Percentiles rank a stretch among this genome's conserved stretches.
Conservation (phyloP, 352 stramenopile species). For the Phytopythium delawarense region DNA sequence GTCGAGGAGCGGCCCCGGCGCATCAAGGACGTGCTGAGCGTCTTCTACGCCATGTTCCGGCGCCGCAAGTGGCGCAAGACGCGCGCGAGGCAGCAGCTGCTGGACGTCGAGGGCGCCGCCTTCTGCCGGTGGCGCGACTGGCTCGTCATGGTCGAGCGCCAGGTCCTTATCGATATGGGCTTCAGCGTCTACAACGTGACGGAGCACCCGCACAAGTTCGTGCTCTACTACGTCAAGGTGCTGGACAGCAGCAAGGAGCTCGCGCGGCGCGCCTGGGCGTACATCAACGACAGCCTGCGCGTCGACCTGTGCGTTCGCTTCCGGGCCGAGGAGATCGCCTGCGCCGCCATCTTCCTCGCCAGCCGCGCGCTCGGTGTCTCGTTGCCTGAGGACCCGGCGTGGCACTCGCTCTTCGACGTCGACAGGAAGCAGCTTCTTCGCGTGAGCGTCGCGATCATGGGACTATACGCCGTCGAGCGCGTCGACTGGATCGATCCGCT, state of each 20-base stretch:
- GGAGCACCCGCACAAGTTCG: constrained; percentile 92
- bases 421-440: constrained; percentile 40
- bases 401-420: constrained; percentile 71
- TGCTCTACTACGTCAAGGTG: constrained; percentile 92
- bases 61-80: constrained; percentile 57
- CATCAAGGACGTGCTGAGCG: constrained; percentile 78
- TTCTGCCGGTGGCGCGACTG: constrained; percentile 78
- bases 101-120: constrained; percentile 56
- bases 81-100: constrained; percentile 48
- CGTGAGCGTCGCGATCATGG: constrained; percentile 50
- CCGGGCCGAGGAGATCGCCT: constrained; percentile 81
- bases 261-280: constrained; percentile 85
- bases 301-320: constrained; percentile 83
- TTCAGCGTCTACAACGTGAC: constrained; percentile 92
- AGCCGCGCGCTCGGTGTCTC: constrained; percentile 53
- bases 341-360: constrained; percentile 87
- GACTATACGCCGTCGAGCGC: constrained; percentile 53
- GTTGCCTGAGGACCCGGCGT: constrained; percentile 50
- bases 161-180: constrained; percentile 91
- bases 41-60: constrained; percentile 87
- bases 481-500: constrained; percentile 71
- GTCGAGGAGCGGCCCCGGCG: constrained; percentile 84
- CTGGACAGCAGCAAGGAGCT: constrained; percentile 65
- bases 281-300: constrained; percentile 89
- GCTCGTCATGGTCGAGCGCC: constrained; percentile 85